phyloP scores from a whole-genome alignment of 192 early-diverging fungal species.

The Backusella circina region DNA sequence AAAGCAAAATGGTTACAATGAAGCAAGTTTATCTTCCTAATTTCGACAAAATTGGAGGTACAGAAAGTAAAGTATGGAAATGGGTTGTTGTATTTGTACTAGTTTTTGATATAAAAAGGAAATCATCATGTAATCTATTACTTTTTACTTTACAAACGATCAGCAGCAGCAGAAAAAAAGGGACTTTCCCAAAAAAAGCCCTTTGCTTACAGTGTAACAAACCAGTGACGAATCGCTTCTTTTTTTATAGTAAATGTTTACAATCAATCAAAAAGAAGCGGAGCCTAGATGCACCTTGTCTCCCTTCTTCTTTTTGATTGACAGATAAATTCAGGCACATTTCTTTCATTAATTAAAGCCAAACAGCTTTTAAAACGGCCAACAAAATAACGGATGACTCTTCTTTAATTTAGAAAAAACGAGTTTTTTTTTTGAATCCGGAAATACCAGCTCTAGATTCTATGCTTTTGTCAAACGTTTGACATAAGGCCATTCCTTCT shows the following conservation, averaged over 20 bases:
- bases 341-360: background rate
- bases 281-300: background rate
- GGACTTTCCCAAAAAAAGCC: background rate
- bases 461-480: background rate
- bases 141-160: background rate
- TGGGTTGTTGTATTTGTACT: background rate
- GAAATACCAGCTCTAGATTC: background rate
- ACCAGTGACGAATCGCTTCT: background rate
- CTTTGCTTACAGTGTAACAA: background rate
- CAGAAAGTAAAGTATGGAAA: background rate
- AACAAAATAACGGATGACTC: background rate
- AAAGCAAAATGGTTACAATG: background rate
- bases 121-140: background rate
- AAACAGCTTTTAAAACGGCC: background rate
- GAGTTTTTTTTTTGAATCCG: background rate
- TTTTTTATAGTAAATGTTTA: background rate
- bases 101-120: conserved; percentile 1
- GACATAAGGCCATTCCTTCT: background rate
- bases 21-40: conserved; percentile 1
- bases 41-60: background rate
- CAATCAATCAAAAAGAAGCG: background rate
- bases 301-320: background rate
- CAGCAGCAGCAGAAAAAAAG: background rate
- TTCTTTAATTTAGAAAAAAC: background rate
- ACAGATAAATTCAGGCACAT: background rate